Conservation (phyloP, 148 eudicot genomes). For the Rhododendron vialii region DNA sequence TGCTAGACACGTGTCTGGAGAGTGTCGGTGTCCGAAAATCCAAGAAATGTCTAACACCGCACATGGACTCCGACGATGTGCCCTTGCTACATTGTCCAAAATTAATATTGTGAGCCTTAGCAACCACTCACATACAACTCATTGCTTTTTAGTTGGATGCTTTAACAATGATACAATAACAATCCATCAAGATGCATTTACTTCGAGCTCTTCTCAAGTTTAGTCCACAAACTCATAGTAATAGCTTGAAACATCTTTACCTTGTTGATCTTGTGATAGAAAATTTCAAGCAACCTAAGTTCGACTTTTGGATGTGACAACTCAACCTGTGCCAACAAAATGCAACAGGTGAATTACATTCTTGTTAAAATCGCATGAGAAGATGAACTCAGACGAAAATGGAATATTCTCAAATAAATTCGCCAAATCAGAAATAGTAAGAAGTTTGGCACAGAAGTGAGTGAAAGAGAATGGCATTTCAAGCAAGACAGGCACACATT, state of each 20-base stretch:
- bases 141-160: no score
- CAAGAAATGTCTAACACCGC: no score
- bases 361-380: neutral
- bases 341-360: neutral
- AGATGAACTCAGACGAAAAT: neutral
- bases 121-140: no score
- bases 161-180: no score
- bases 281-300: constrained; percentile 86
- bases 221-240: neutral
- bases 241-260: constrained; percentile 24
- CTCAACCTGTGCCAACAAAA: constrained; percentile 51
- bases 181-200: neutral
- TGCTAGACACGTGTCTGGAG: no score
- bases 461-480: neutral
- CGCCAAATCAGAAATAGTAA: neutral
- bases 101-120: no score
- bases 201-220: neutral
- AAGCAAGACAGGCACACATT: neutral
- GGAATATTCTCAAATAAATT: neutral
- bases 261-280: constrained; percentile 93
- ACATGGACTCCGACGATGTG: no score
- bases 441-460: neutral
- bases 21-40: no score
- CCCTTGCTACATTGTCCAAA: no score
- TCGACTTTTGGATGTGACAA: constrained; percentile 84